Conservation (phyloP, 495 filamentous ascomycete genomes). For the Xylaria nigripes region DNA sequence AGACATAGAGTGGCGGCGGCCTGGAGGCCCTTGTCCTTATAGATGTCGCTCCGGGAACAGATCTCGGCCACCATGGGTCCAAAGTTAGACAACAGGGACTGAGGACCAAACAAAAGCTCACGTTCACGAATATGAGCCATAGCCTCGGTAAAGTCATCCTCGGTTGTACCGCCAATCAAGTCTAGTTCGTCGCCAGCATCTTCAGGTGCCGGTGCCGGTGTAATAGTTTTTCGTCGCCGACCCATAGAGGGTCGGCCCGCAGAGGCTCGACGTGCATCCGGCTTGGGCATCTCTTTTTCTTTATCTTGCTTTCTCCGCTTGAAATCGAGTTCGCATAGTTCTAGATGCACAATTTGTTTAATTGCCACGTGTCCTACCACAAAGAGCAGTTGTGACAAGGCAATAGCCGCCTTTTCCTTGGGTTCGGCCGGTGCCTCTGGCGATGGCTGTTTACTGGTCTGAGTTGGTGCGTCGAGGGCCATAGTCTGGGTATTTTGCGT, state of each 20-base stretch:
- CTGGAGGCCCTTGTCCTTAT: constrained; percentile 79
- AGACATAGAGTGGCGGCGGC: constrained; percentile 92
- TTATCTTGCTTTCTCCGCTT: constrained; percentile 92
- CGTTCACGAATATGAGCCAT: constrained; percentile 91
- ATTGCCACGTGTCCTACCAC: constrained; percentile 94
- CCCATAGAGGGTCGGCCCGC: constrained; percentile 29
- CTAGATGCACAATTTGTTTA: constrained; percentile 99
- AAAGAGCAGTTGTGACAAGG: constrained; percentile 85
- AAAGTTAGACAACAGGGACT: constrained; percentile 79
- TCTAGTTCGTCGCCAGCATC: constrained; percentile 80
- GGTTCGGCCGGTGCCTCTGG: constrained; percentile 33
- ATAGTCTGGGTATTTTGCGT: constrained; percentile 26
- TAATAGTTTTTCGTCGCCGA: constrained; percentile 43
- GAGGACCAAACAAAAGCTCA: constrained; percentile 81
- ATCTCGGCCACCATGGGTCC: constrained; percentile 88
- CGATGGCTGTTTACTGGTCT: constrained; percentile 26
- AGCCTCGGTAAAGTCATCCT: constrained; percentile 97
- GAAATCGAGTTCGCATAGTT: constrained; percentile 93
- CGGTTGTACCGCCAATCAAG: constrained; percentile 91
- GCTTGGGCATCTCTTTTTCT: constrained; percentile 58
- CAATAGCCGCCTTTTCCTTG: constrained; percentile 57
- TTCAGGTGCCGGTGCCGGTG: constrained; percentile 23
- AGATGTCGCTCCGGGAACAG: constrained; percentile 85
- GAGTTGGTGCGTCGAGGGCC: constrained; percentile 25
- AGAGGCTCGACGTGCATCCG: constrained; percentile 28